Base-by-base conservation (phyloP, 805 yeast species). In the Isabelozyma heimii region DNA sequence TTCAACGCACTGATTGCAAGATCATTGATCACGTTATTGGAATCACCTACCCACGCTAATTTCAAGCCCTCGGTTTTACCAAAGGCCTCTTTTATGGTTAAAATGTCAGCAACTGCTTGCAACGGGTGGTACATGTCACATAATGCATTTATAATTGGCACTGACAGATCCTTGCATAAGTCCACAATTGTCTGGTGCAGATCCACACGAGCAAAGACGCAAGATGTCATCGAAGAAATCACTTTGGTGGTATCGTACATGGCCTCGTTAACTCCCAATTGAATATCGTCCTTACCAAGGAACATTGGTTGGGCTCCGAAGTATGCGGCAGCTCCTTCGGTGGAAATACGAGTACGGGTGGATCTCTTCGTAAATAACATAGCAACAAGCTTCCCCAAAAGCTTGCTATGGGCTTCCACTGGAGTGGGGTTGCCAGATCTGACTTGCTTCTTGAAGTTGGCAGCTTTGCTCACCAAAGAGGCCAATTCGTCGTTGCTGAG, bases 301-400 rank as follows among this genome's bases (percentile, higher is more conserved):
- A 94, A 94, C 94, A 94, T 87, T 10, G 99, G 97, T 58, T 86
- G 94, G 6, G 91, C 98, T 15, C 98, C 98, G 56, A 92, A 87
- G 64, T 87, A 91, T 2, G 88, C 79, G 10, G 91, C 88, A 13
- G 99, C 99, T 45, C 96, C 97, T 66, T 94, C 99, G 9, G 91
- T 79, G 20, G 97, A 90, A 37, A 94, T 82, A 69, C 99, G 83
- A 20, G 99, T 94, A 69, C 99, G 81, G 20, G 99, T 94, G 6
- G 97, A 89, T 68, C 99, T 83, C 66, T 94, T 94, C 49, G 90
- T 80, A 69, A 94, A 94, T 42, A 94, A 66, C 60, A 94, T 69
- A 0, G 97, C 90, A 24, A 89, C 84, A 2, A 92, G 80, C 66
- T 85, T 89, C 2, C 97, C 98, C 38, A 81, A 69, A 44, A 94